phyloP scores from a whole-genome alignment of 371 early-diverging fungal genomes.

The Chytridiales sp. region DNA sequence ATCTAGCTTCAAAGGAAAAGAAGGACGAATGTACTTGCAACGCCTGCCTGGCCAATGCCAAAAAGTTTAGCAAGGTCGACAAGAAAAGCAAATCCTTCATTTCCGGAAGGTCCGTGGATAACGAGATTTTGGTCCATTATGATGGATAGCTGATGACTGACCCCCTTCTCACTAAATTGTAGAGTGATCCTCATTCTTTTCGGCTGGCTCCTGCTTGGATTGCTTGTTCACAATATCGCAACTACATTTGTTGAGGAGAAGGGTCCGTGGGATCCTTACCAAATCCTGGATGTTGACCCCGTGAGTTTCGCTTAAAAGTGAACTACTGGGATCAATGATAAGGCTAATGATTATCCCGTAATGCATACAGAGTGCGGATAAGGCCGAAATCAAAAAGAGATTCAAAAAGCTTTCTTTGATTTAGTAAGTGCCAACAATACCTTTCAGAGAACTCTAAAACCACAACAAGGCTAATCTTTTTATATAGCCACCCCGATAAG shows the following conservation, averaged over 20 bases:
- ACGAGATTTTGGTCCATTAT: too few relatives aligned
- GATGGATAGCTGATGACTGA: neutral
- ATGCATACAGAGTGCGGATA: slow-evolving; percentile 46
- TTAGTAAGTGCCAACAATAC: slow-evolving; percentile 45
- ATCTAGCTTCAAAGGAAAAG: too few relatives aligned
- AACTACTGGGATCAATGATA: neutral
- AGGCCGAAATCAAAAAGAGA: slow-evolving; percentile 67
- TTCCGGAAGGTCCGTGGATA: slow-evolving; percentile 23
- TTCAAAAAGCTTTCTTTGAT: slow-evolving; percentile 73
- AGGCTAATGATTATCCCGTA: neutral
- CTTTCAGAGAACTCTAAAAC: too few relatives aligned
- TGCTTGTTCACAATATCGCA: slow-evolving; percentile 73
- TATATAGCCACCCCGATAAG: slow-evolving; percentile 75
- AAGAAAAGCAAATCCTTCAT: slow-evolving; percentile 22
- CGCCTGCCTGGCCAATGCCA: slow-evolving; percentile 14
- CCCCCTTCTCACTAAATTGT: neutral
- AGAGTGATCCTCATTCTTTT: slow-evolving; percentile 31
- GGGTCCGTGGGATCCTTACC: slow-evolving; percentile 88
- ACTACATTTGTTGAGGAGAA: slow-evolving; percentile 66
- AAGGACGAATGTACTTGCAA: slow-evolving; percentile 21
- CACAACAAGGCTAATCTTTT: too few relatives aligned
- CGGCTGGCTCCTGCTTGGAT: slow-evolving; percentile 73
- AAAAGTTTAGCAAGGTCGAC: slow-evolving; percentile 6
- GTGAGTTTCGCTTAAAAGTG: slow-evolving; percentile 43
- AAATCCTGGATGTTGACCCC: slow-evolving; percentile 78